A percentile compares a stretch with the other conserved stretches of the same genome.
phyloP scores from a whole-genome alignment of 1,139 yeast genomes.

The Candida sp. region DNA sequence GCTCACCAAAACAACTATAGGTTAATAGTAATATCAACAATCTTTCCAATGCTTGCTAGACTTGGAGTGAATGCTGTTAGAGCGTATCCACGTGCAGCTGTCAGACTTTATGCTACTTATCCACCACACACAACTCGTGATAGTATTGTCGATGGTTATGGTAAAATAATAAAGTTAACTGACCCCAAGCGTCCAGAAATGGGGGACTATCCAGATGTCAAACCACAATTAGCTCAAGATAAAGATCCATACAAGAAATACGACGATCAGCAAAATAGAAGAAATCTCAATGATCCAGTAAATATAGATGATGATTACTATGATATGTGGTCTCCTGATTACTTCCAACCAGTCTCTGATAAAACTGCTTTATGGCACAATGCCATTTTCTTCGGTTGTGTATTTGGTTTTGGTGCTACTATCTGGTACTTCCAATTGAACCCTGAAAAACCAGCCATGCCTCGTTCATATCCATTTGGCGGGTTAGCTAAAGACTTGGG shows the following conservation, averaged over 20 bases:
- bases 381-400: constrained; percentile 50
- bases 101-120: constrained; percentile 31
- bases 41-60: neutral
- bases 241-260: constrained; percentile 71
- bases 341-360: constrained; percentile 59
- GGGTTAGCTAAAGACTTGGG: constrained; percentile 77
- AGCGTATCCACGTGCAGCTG: neutral
- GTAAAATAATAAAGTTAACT: constrained; percentile 38
- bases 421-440: constrained; percentile 57
- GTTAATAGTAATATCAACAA: neutral
- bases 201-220: constrained; percentile 42
- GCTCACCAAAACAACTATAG: neutral
- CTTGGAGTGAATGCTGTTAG: neutral
- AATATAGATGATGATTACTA: constrained; percentile 69
- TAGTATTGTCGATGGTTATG: constrained; percentile 43
- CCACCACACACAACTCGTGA: constrained; percentile 9
- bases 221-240: constrained; percentile 52
- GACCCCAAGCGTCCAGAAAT: constrained; percentile 44
- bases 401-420: constrained; percentile 52
- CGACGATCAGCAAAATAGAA: constrained; percentile 81
- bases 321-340: constrained; percentile 89
- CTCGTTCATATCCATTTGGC: constrained; percentile 70
- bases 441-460: constrained; percentile 77
- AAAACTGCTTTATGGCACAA: constrained; percentile 55
- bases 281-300: constrained; percentile 73